Conservation (phyloP, 2,329 filamentous ascomycete species). For the Cryphonectria nitschkei region DNA sequence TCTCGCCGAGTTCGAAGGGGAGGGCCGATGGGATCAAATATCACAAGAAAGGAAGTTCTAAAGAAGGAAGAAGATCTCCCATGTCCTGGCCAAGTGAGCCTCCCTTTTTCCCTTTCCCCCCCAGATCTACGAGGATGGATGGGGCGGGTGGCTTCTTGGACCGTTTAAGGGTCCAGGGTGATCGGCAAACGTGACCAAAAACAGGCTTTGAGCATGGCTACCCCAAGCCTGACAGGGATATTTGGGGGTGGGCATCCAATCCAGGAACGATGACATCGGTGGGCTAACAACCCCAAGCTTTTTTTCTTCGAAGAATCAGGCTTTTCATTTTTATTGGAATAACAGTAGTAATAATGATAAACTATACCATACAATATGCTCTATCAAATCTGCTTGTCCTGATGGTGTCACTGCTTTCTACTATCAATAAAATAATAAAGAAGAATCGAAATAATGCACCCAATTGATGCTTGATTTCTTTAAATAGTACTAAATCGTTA, state of each 20-base stretch:
- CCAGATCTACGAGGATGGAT: neutral
- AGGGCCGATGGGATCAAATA: neutral
- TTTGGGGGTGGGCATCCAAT: neutral
- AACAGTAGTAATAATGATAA: neutral
- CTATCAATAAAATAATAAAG: neutral
- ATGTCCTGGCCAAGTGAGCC: neutral
- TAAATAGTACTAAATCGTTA: neutral
- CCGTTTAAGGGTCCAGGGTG: slow-evolving; percentile 5
- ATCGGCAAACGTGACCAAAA: neutral
- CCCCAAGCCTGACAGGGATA: neutral
- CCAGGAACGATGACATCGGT: slow-evolving; percentile 16
- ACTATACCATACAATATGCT: too few species aligned
- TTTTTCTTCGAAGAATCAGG: neutral
- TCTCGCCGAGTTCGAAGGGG: neutral
- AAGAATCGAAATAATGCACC: too few species aligned
- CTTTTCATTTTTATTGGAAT: neutral
- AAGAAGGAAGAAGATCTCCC: neutral
- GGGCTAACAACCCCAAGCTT: neutral
- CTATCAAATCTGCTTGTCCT: too few species aligned
- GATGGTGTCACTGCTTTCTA: too few species aligned
- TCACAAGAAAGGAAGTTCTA: neutral
- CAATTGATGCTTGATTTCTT: neutral
- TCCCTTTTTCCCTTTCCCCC: too few species aligned
- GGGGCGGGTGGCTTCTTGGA: neutral
- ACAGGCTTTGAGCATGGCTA: slow-evolving; percentile 10